These are phyloP conservation scores for Theobroma cacao DNA, from an alignment of 345 rosid genomes.

Conservation along the genomic window DNA sequence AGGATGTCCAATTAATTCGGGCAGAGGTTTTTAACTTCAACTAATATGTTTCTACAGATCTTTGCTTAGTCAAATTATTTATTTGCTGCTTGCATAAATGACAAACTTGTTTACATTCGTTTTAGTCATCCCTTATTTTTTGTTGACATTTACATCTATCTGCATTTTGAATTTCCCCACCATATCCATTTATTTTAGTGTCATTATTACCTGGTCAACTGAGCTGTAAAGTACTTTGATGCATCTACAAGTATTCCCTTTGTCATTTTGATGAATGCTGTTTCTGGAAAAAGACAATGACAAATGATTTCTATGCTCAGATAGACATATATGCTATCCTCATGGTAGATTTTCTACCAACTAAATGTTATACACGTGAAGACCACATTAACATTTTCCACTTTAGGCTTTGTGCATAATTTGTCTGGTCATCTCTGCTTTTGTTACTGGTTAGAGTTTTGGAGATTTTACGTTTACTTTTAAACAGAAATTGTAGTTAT, in stretches of 20 bases:
- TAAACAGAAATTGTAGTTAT: neutral
- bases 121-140: neutral
- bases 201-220: neutral
- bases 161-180: neutral
- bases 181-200: neutral
- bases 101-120: neutral
- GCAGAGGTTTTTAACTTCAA: conserved; percentile 58
- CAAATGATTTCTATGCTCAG: neutral
- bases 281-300: neutral
- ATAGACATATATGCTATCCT: neutral
- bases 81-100: neutral
- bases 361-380: neutral
- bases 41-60: conserved; percentile 5
- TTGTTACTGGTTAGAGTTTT: neutral
- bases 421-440: neutral
- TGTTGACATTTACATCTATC: neutral
- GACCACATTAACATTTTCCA: neutral
- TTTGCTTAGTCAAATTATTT: neutral
- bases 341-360: neutral
- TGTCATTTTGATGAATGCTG: neutral
- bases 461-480: neutral
- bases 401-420: neutral
- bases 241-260: neutral
- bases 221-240: neutral
- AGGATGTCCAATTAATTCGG: conserved; percentile 68